phyloP scores from a whole-genome alignment of 2,329 filamentous ascomycete species.

The Scolecobasidium constrictum region DNA sequence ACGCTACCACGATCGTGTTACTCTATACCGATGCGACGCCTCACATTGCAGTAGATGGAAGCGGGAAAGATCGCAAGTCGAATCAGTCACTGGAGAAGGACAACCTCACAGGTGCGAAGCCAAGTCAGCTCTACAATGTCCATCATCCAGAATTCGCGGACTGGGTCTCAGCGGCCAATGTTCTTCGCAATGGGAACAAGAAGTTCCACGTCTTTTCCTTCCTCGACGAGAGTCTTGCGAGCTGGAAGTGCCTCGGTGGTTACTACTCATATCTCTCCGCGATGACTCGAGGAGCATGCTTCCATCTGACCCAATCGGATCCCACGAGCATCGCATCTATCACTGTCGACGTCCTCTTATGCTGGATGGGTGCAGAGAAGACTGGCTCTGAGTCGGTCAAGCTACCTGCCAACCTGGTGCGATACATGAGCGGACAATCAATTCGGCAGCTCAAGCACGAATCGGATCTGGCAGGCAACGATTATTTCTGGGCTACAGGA shows the following conservation, averaged over 20 bases:
- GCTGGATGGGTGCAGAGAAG: slow-evolving; percentile 32
- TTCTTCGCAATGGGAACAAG: slow-evolving; percentile 25
- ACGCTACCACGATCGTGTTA: slow-evolving; percentile 39
- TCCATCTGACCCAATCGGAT: slow-evolving; percentile 19
- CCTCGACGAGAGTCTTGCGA: slow-evolving; percentile 17
- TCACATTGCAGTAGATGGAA: slow-evolving; percentile 25
- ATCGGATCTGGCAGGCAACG: slow-evolving; percentile 12
- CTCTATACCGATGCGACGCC: slow-evolving; percentile 40
- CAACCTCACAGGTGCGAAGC: not conserved
- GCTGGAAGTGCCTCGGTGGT: slow-evolving; percentile 13
- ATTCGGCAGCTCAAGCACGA: slow-evolving; percentile 16
- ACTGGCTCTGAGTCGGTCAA: slow-evolving; percentile 9
- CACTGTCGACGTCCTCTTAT: slow-evolving; percentile 31
- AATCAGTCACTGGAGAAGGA: slow-evolving; percentile 9
- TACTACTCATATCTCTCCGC: slow-evolving; percentile 32
- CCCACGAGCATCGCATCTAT: slow-evolving; percentile 28
- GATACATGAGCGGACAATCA: slow-evolving; percentile 13
- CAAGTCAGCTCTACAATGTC: not conserved
- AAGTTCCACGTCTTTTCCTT: slow-evolving; percentile 35
- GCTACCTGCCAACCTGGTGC: slow-evolving; percentile 14
- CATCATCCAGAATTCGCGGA: slow-evolving; percentile 29
- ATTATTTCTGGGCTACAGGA: slow-evolving; percentile 15
- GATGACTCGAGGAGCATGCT: slow-evolving; percentile 31
- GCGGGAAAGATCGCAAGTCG: slow-evolving; percentile 8
- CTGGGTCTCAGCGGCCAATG: slow-evolving; percentile 30